A percentile compares a stretch with the other conserved stretches of the same genome.
These are phyloP conservation scores for Russula abietina DNA, from an alignment of 768 basidiomycete species.

Conservation along the genomic window DNA sequence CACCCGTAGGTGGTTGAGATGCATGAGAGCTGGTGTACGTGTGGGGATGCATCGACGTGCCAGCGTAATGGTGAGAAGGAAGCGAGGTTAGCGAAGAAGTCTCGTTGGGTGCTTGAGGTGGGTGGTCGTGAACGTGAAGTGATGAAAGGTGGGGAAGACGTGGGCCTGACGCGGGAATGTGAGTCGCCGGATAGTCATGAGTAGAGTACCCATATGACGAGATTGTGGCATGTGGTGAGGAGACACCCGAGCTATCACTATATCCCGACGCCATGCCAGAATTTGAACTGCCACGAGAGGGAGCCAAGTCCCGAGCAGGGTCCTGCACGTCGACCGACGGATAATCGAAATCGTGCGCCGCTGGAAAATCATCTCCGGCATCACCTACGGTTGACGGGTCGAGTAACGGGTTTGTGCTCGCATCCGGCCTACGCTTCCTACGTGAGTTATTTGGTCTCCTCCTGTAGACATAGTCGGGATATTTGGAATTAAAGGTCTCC, in stretches of 20 bases:
- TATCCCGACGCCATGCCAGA: slow-evolving; percentile 20
- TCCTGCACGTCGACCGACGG: slow-evolving; percentile 36
- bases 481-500: slow-evolving; percentile 77
- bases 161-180: slow-evolving; percentile 16
- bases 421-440: slow-evolving; percentile 46
- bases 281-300: slow-evolving; percentile 27
- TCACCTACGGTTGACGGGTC: slow-evolving; percentile 33
- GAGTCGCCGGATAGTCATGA: slow-evolving; percentile 22
- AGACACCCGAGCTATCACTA: slow-evolving; percentile 21
- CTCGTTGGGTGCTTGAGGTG: slow-evolving; percentile 4
- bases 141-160: slow-evolving; percentile 23
- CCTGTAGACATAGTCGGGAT: slow-evolving; percentile 87
- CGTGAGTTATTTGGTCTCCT: slow-evolving; percentile 84
- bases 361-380: slow-evolving; percentile 29
- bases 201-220: slow-evolving; percentile 16
- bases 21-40: slow-evolving; percentile 14
- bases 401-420: slow-evolving; percentile 28
- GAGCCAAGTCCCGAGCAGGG: slow-evolving; percentile 25
- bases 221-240: slow-evolving; percentile 19
- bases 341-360: slow-evolving; percentile 31
- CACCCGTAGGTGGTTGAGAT: slow-evolving; percentile 7
- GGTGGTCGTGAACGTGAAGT: slow-evolving; percentile 21
- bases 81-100: slow-evolving; percentile 11
- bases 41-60: slow-evolving; percentile 20
- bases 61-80: slow-evolving; percentile 12